Conservation (phyloP, 164 flowering plant genomes). For the Houttuynia cordata region DNA sequence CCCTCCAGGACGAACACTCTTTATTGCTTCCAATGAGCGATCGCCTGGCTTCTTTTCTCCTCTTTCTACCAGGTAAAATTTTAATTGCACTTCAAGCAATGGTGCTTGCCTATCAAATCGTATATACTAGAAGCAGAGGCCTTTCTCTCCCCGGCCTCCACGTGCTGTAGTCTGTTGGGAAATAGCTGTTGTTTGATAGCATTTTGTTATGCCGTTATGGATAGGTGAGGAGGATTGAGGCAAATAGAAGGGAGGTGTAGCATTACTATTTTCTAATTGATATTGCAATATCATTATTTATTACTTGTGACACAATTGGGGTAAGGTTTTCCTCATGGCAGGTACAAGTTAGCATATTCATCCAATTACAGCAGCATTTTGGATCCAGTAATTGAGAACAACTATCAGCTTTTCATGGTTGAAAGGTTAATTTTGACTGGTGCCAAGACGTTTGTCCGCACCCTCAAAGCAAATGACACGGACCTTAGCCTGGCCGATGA, state of each 20-base stretch:
- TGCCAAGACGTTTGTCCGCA: constrained; percentile 69
- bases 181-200: no score
- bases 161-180: no score
- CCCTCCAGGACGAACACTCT: constrained; percentile 73
- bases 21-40: constrained; percentile 95
- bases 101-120: no score
- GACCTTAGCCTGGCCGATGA: constrained; percentile 84
- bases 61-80: constrained; percentile 59
- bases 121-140: no score
- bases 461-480: constrained; percentile 65
- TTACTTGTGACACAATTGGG: not conserved
- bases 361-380: constrained; percentile 71
- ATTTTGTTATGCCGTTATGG: no score
- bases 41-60: constrained; percentile 82
- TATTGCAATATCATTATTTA: not conserved
- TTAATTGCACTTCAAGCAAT: not conserved
- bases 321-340: constrained; percentile 18
- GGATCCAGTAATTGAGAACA: constrained; percentile 78
- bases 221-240: not conserved
- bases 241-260: not conserved
- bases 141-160: no score
- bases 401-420: constrained; percentile 86
- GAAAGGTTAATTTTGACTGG: constrained; percentile 80
- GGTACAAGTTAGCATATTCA: constrained; percentile 86
- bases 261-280: not conserved